Evolutionary conservation across 73 alveolate species (phyloP).

Genomic region (Paraurostyla sp.): DNA sequence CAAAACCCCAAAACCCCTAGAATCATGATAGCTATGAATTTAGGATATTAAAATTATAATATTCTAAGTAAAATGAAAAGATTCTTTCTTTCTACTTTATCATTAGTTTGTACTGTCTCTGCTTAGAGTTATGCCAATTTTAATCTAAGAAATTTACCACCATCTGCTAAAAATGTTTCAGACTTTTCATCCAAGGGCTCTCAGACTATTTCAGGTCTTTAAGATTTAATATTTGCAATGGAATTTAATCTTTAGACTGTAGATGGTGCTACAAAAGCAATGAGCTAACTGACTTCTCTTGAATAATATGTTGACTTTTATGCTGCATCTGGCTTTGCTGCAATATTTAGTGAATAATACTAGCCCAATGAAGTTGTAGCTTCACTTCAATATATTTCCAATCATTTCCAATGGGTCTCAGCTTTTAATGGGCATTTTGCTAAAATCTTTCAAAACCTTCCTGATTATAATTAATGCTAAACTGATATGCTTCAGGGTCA

Average conservation of each 20-base stretch:
- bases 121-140: too few relatives aligned
- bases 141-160: too few relatives aligned
- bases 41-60: too few relatives aligned
- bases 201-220: not conserved
- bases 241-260: not conserved
- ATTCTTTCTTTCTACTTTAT: too few relatives aligned
- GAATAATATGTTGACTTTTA: not conserved
- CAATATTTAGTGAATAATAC: not conserved
- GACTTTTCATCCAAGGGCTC: slow-evolving; percentile 1
- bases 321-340: slow-evolving; percentile 32
- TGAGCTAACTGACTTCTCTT: not conserved
- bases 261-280: not conserved
- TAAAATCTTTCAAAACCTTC: not conserved
- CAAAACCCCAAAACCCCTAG: too few relatives aligned
- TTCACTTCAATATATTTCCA: not conserved
- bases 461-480: not conserved
- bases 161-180: not conserved
- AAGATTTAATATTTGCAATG: not conserved
- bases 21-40: too few relatives aligned
- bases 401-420: not conserved
- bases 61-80: too few relatives aligned
- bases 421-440: not conserved
- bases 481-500: not conserved
- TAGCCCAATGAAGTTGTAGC: not conserved
- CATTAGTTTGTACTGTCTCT: too few relatives aligned